Conservation (phyloP, 2,329 filamentous ascomycete species). For the Paraphoma sp. region DNA sequence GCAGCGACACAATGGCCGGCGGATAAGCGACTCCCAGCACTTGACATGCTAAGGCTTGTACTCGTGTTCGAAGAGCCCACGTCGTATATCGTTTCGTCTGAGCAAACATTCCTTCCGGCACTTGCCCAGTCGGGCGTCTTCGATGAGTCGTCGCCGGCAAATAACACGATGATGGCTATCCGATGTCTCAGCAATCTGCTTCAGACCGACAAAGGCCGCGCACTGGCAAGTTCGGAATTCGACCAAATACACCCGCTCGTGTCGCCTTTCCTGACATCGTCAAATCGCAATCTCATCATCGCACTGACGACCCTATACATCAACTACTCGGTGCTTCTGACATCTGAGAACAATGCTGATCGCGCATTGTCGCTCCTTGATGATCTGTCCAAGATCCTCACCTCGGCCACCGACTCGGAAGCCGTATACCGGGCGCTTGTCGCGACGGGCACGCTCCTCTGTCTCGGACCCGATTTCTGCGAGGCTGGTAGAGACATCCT, state of each 20-base stretch:
- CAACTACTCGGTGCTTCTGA: constrained; percentile 80
- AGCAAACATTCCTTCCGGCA: constrained; percentile 65
- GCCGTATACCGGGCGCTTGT: constrained; percentile 83
- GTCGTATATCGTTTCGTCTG: constrained; percentile 60
- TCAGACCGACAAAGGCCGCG: constrained; percentile 72
- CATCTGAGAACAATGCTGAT: constrained; percentile 56
- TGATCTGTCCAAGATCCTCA: constrained; percentile 68
- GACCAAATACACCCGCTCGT: constrained; percentile 69
- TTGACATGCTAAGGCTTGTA: constrained; percentile 87
- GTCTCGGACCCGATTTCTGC: constrained; percentile 65
- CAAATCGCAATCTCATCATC: constrained; percentile 81
- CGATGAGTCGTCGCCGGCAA: constrained; percentile 67
- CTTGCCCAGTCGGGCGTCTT: constrained; percentile 67
- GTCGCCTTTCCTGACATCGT: constrained; percentile 61
- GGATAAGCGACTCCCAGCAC: constrained; percentile 77
- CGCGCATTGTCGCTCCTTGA: constrained; percentile 63
- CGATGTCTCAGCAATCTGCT: constrained; percentile 87
- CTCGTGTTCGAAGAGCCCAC: constrained; percentile 73
- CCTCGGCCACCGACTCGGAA: constrained; percentile 76
- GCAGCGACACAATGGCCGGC: constrained; percentile 82
- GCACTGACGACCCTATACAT: constrained; percentile 83
- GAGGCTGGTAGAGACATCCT: constrained; percentile 65
- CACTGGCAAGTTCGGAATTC: constrained; percentile 62
- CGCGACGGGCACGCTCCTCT: constrained; percentile 78
- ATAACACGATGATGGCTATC: constrained; percentile 86